phyloP scores from a whole-genome alignment of 2,329 filamentous ascomycete species.

The Xylaria sp. region DNA sequence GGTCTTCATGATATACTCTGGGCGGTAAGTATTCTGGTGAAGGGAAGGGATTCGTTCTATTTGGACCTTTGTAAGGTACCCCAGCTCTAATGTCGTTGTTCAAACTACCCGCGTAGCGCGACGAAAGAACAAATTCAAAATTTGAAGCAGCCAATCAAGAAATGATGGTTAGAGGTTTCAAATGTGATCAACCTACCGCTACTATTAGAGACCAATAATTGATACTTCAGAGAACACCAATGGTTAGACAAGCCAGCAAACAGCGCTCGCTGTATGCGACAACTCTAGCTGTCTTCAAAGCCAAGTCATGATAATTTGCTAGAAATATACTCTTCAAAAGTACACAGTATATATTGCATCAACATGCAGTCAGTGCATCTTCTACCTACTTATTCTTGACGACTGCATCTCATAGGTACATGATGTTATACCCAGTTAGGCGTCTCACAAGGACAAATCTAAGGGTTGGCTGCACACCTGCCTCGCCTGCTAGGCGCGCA shows the following conservation, averaged over 20 bases:
- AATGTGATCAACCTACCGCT: not conserved
- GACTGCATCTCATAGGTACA: not conserved
- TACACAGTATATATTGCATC: not conserved
- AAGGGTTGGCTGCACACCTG: not conserved
- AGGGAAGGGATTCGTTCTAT: not conserved
- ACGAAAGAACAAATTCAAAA: not conserved
- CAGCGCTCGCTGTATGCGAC: too few species aligned
- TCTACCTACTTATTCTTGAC: not conserved
- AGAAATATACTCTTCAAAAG: not conserved
- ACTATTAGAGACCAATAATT: too few species aligned
- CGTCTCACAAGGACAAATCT: not conserved
- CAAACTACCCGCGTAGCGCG: not conserved
- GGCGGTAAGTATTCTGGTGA: not conserved
- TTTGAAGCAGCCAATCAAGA: not conserved
- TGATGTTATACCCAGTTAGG: not conserved
- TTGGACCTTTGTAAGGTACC: not conserved
- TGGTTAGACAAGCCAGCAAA: too few species aligned
- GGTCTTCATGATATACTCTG: not conserved
- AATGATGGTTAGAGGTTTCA: not conserved
- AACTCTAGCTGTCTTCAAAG: too few species aligned
- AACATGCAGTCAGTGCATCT: not conserved
- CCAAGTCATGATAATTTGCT: too few species aligned
- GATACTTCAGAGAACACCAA: too few species aligned
- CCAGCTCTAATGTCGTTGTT: not conserved
- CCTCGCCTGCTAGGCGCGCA: not conserved